phyloP scores from a whole-genome alignment of 2,329 filamentous ascomycete species.

The Aspergillus aculeatus region DNA sequence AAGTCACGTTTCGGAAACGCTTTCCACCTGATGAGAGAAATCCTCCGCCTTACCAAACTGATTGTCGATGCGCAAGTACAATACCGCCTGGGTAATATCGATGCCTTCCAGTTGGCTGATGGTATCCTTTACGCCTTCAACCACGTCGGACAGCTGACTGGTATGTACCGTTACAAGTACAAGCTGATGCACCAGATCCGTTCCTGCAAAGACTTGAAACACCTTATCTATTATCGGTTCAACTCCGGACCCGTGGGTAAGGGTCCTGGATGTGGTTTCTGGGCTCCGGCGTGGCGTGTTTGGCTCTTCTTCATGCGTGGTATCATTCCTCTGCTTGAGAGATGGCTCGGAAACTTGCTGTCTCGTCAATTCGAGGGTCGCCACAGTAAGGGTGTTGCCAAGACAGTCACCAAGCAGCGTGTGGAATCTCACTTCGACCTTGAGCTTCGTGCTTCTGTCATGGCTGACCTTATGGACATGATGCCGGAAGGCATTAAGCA shows the following conservation, averaged over 20 bases:
- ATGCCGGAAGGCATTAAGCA: slow-evolving; percentile 99
- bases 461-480: slow-evolving; percentile 99
- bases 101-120: slow-evolving; percentile 97
- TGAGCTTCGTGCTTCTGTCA: slow-evolving; percentile 94
- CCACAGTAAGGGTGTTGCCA: slow-evolving; percentile 97
- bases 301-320: slow-evolving; percentile 99
- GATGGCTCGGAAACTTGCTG: slow-evolving; percentile 94
- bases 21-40: slow-evolving; percentile 98
- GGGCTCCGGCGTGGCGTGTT: slow-evolving; percentile 97
- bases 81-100: slow-evolving; percentile 94
- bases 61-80: slow-evolving; percentile 99
- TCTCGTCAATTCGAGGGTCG: slow-evolving; percentile 97
- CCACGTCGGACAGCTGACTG: slow-evolving; percentile 94
- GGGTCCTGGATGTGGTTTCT: slow-evolving; percentile 96
- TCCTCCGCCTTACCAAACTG: slow-evolving; percentile 89
- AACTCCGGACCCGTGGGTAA: slow-evolving; percentile 97
- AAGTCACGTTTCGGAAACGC: slow-evolving; percentile 99
- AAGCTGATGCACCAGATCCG: slow-evolving; percentile 99
- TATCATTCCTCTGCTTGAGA: slow-evolving; percentile 92
- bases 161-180: slow-evolving; percentile 99
- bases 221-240: slow-evolving; percentile 98
- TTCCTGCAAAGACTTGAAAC: slow-evolving; percentile 97
- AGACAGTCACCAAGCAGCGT: slow-evolving; percentile 98
- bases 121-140: slow-evolving; percentile 99
- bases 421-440: slow-evolving; percentile 98